Evolutionary conservation across 1,139 yeast species (phyloP), one percentile per base, ranked within the genome.

Genomic region (Scheffersomyces titani): DNA sequence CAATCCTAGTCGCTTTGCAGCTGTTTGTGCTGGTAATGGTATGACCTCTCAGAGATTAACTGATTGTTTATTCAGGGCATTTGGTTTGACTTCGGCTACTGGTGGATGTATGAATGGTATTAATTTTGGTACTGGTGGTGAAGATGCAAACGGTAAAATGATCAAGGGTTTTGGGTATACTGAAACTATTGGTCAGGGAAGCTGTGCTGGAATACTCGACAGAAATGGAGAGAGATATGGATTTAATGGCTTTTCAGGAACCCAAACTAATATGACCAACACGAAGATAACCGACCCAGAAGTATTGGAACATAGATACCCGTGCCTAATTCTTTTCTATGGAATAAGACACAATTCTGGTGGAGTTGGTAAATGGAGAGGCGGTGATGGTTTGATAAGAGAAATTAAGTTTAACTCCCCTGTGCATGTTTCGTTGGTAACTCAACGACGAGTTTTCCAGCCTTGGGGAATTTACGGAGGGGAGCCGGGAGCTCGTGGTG

Each of bases 401-500:
- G 71, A 68, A 45, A 61, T 68, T 51, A 61, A 66, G 53, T 68
- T 67, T 53, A 59, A 56, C 21, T 57, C 59, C 50, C 61, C 59
- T 16, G 64, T 63, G 19, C 70, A 67, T 56, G 67, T 64, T 46
- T 60, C 69, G 6, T 59, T 65, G 44, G 67, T 65, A 13, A 65
- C 70, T n/a, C 70, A 67, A 54, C 58, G 70, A 54, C 54, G 71
- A 57, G 69, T 67, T 11, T 62, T 57, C 48, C 40, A 62, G 7
- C 71, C 71, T 6, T 65, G 65, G 64, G 71, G 71, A 1, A 56
- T 67, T 4, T 62, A 64, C 50, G 71, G 71, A 44, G 70, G 70
- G 24, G 60, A 74, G 44, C 49, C 52, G 40, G 94, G 91, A 5
- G 72, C 71, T 22, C 73, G 83, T 50, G 94, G 94, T 4, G 72